Base-by-base conservation (phyloP, 1,139 yeast genomes). In the Saccharomyces hybrid region DNA sequence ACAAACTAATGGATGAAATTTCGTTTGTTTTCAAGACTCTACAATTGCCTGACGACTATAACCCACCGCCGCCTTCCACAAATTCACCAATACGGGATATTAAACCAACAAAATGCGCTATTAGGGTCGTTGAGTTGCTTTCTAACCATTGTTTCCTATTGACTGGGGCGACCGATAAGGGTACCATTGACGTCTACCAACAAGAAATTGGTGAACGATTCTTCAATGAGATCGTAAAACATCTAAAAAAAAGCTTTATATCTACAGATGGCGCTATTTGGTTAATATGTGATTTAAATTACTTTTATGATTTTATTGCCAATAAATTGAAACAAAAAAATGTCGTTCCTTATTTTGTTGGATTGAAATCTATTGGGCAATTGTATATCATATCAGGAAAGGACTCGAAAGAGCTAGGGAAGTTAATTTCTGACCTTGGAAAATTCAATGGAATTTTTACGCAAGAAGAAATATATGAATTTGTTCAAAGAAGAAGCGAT, bases 121-220 rank as follows among this genome's bases (percentile, higher is more conserved):
- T 62, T 11, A 79, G 79, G 56, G 84, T 82, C 0, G 81, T 88
- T 1, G 75, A 77, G 27, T 74, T 90, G 26, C 71, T 93, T 52
- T 80, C 80, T 19, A 81, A 83, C n/a, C 96, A 91, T 66, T 83
- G 91, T 59, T 81, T 81, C 57, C 72, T 91, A 52, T 73, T 93
- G 52, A 83, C 81, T 19, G 96, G 91, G 2, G 81, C 95, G 21
- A 89, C 97, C 0, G 98, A 93, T 56, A 88, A 86, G 64, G 81
- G 90, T 0, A 85, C 95, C 7, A 81, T 91, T 28, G 98, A 91
- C 64, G 95, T 93, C 0, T 93, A 90, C 66, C 95, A 91, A 63
- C 96, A 90, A 66, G 99, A 93, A 66, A 83, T 93, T 44, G 96
- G 96, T 0, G 89, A 89, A 65, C 71, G 99, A 51, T 85, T 93